Percentiles rank a stretch among this genome's conserved stretches.
phyloP scores from a whole-genome alignment of 1,284 basidiomycete genomes.

The Vanrija sp. region DNA sequence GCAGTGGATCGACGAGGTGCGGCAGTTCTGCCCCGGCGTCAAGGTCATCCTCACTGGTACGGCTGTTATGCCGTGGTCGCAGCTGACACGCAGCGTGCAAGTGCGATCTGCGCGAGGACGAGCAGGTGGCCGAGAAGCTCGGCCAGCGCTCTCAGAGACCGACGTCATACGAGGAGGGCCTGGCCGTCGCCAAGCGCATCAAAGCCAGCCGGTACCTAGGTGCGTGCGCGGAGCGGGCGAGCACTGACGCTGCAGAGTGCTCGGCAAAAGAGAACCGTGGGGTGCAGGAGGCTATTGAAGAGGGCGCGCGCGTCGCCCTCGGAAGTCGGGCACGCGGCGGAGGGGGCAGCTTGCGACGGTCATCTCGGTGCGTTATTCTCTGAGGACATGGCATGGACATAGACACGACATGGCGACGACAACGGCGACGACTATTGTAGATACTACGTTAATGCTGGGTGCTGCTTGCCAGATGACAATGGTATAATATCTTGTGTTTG shows the following conservation, averaged over 20 bases:
- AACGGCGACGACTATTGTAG: too few relatives aligned
- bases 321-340: conserved; percentile 28
- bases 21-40: conserved; percentile 84
- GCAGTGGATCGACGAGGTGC: conserved; percentile 49
- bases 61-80: conserved; percentile 34
- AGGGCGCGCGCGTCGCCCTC: conserved; percentile 78
- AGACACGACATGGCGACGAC: too few relatives aligned
- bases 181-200: conserved; percentile 81
- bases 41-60: conserved; percentile 85
- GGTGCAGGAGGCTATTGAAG: conserved; percentile 84
- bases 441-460: too few relatives aligned
- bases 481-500: too few relatives aligned
- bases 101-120: conserved; percentile 86
- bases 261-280: conserved; percentile 94
- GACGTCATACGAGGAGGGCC: conserved; percentile 84
- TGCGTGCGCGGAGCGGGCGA: conserved; percentile 46
- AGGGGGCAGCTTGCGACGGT: conserved; percentile 5
- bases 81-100: conserved; percentile 66
- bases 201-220: conserved; percentile 87
- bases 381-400: too few relatives aligned
- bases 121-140: conserved; percentile 62
- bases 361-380: conserved; percentile 24
- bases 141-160: conserved; percentile 55
- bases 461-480: too few relatives aligned
- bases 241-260: conserved; percentile 61